These are phyloP conservation scores for Eucalyptus tenuipes DNA, from an alignment of 345 rosid species.

Conservation along the genomic window DNA sequence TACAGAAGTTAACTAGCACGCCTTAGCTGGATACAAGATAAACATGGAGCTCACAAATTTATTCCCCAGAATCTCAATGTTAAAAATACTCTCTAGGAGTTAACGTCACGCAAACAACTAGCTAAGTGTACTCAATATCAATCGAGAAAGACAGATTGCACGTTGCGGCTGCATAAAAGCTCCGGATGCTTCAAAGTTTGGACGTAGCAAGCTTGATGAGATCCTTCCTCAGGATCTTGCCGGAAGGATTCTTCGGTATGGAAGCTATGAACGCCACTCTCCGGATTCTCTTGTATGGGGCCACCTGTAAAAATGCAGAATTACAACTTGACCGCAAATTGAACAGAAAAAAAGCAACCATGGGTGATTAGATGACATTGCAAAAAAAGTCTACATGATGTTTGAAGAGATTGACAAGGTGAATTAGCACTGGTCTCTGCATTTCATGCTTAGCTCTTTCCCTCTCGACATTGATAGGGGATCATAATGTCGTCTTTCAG, in stretches of 20 bases:
- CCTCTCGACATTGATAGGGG: not conserved
- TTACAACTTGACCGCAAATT: not conserved
- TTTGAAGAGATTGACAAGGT: not conserved
- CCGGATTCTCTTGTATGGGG: slow-evolving; percentile 68
- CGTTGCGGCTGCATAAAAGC: not conserved
- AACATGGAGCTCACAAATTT: not conserved
- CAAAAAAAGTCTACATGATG: not conserved
- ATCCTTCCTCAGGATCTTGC: slow-evolving; percentile 81
- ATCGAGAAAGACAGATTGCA: not conserved
- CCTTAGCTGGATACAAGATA: not conserved
- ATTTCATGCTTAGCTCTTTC: not conserved
- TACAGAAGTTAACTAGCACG: not conserved
- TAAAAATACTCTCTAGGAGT: not conserved
- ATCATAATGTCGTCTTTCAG: not conserved
- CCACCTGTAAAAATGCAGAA: slow-evolving; percentile 31
- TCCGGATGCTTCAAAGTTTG: slow-evolving; percentile 29
- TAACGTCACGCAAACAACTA: not conserved
- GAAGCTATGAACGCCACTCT: slow-evolving; percentile 46
- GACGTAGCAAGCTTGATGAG: slow-evolving; percentile 69
- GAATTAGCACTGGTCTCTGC: not conserved
- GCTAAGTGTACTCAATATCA: not conserved
- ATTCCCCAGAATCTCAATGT: not conserved
- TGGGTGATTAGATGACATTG: not conserved
- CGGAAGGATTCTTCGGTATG: slow-evolving; percentile 71
- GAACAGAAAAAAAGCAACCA: not conserved